A percentile compares a stretch with the other conserved stretches of the same genome.
phyloP scores from a whole-genome alignment of 495 filamentous ascomycete genomes.

The Penicillium odoratum region DNA sequence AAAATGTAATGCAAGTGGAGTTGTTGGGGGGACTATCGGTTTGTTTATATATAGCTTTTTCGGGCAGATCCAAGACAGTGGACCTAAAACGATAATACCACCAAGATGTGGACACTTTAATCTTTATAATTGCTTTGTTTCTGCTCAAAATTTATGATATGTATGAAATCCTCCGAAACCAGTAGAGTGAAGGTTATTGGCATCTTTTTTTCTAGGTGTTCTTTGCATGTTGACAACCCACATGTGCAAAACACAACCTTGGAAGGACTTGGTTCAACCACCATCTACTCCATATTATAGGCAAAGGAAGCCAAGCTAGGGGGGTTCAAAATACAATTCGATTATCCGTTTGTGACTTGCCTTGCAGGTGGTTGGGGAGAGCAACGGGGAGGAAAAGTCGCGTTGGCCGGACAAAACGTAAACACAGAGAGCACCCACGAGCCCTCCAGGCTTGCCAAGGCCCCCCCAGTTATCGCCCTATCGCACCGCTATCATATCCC shows the following conservation, averaged over 20 bases:
- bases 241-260: too few species aligned
- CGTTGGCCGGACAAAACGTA: conserved; percentile 28
- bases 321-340: background rate
- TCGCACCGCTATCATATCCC: conserved; percentile 27
- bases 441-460: conserved; percentile 20
- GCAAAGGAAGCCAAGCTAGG: background rate
- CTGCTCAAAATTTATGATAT: too few species aligned
- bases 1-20: background rate
- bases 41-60: conserved; percentile 9
- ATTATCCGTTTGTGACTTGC: conserved; percentile 16
- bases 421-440: conserved; percentile 12
- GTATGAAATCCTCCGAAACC: background rate
- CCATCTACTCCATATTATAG: too few species aligned
- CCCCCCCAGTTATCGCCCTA: conserved; percentile 30
- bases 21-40: conserved; percentile 1
- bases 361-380: conserved; percentile 21
- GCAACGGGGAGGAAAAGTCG: conserved; percentile 17
- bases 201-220: too few species aligned
- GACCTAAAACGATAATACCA: background rate
- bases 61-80: conserved; percentile 9
- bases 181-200: background rate
- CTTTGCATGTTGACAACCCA: too few species aligned
- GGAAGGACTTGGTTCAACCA: too few species aligned
- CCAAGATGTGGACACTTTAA: background rate
- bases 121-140: conserved; percentile 15